Evolutionary conservation across 345 rosid species (phyloP).

Genomic region (Ailanthus altissimus): DNA sequence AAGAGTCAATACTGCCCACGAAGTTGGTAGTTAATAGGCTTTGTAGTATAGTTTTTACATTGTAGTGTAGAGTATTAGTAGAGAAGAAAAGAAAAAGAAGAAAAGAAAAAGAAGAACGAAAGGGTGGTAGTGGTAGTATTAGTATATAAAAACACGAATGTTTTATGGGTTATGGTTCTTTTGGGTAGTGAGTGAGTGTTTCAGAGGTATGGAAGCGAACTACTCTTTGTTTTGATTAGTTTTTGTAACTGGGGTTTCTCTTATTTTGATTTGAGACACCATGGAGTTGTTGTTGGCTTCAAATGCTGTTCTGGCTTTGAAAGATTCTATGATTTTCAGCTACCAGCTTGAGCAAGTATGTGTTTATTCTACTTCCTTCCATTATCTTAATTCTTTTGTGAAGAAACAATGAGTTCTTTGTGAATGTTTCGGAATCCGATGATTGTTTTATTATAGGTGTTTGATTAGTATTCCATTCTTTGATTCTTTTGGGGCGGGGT

Average conservation of each 20-base stretch:
- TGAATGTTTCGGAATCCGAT: slow-evolving; percentile 87
- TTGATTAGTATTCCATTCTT: slow-evolving; percentile 58
- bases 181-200: slow-evolving; percentile 37
- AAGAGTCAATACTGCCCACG: slow-evolving; percentile 22
- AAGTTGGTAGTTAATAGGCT: slow-evolving; percentile 33
- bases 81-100: slow-evolving; percentile 18
- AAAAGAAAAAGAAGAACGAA: slow-evolving; percentile 14
- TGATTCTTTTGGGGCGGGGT: slow-evolving; percentile 70
- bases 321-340: slow-evolving; percentile 39
- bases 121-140: background rate
- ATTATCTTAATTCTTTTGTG: slow-evolving; percentile 39
- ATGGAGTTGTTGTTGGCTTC: slow-evolving; percentile 50
- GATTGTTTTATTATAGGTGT: slow-evolving; percentile 67
- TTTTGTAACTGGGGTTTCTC: slow-evolving; percentile 16
- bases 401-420: slow-evolving; percentile 51
- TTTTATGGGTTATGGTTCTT: slow-evolving; percentile 44
- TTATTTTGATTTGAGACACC: slow-evolving; percentile 18
- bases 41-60: slow-evolving; percentile 18
- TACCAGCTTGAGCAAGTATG: slow-evolving; percentile 42
- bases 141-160: slow-evolving; percentile 38
- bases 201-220: slow-evolving; percentile 13
- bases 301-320: slow-evolving; percentile 47
- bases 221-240: slow-evolving; percentile 17
- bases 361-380: slow-evolving; percentile 32
- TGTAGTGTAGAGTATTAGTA: slow-evolving; percentile 14